Evolutionary conservation across 345 rosid species (phyloP).

Genomic region (Firmiana major): DNA sequence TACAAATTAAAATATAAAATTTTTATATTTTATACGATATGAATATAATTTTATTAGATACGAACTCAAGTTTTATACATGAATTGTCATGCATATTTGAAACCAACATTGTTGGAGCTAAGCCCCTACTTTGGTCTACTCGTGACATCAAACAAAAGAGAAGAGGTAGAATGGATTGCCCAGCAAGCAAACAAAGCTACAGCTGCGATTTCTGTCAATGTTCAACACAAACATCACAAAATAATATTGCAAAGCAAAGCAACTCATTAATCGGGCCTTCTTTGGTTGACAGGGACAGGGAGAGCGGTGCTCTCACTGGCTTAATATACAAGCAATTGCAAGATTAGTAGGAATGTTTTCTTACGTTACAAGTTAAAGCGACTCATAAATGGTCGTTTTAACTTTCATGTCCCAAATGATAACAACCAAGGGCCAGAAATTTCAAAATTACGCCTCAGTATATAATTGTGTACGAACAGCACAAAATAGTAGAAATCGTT

Average conservation of each 20-base stretch:
- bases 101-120: not conserved
- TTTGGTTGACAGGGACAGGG: not conserved
- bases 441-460: slow-evolving; percentile 1
- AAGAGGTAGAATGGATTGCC: not conserved
- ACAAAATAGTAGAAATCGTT: slow-evolving; percentile 26
- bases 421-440: not conserved
- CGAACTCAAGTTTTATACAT: too few relatives aligned
- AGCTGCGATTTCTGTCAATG: not conserved
- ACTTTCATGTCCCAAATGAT: not conserved
- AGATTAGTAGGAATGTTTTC: not conserved
- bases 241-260: not conserved
- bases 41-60: too few relatives aligned
- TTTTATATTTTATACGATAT: too few relatives aligned
- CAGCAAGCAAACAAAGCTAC: not conserved
- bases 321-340: not conserved
- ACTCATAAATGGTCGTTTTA: not conserved
- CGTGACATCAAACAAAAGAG: too few relatives aligned
- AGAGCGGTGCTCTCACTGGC: not conserved
- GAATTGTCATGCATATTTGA: too few relatives aligned
- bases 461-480: slow-evolving; percentile 19
- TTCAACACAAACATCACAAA: not conserved
- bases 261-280: not conserved
- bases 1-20: too few relatives aligned
- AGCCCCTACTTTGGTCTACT: too few relatives aligned
- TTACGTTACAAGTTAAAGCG: not conserved